These are phyloP conservation scores for Telfairia occidentalis DNA, from an alignment of 331 rosid genomes.

Conservation along the genomic window DNA sequence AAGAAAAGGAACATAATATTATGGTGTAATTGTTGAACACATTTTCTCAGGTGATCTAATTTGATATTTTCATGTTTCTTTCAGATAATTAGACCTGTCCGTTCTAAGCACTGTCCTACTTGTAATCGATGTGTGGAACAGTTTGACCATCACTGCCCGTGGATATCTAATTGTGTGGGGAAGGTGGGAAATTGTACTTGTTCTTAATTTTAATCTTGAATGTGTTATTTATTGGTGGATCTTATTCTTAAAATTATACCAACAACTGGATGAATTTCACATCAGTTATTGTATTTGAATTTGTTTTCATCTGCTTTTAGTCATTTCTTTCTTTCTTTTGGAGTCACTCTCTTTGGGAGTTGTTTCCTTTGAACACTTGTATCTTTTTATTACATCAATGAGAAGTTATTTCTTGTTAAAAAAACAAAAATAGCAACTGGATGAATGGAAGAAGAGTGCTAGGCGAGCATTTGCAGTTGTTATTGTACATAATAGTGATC, in stretches of 20 bases:
- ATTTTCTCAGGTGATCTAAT: conserved; percentile 4
- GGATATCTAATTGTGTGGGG: conserved; percentile 99
- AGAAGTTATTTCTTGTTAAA: too few species aligned
- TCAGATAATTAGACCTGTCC: conserved; percentile 86
- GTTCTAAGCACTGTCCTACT: conserved; percentile 90
- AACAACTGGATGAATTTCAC: background rate
- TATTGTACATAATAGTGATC: background rate
- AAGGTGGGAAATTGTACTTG: conserved; percentile 43
- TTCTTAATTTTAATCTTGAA: background rate
- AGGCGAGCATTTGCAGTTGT: background rate
- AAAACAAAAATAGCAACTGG: too few species aligned
- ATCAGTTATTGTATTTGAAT: too few species aligned
- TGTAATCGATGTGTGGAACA: conserved; percentile 92
- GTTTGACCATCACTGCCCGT: conserved; percentile 97
- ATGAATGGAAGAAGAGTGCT: background rate
- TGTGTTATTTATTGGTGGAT: background rate
- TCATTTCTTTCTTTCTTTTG: too few species aligned
- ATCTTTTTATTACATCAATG: too few species aligned
- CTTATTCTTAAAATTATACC: background rate
- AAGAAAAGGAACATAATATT: background rate
- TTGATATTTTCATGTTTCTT: background rate
- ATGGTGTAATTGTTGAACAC: background rate
- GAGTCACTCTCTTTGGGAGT: too few species aligned
- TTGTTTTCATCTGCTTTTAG: too few species aligned
- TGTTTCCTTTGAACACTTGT: too few species aligned